These are phyloP conservation scores for Vaccinium vitisidaea DNA, from an alignment of 148 eudicot species.

Conservation along the genomic window DNA sequence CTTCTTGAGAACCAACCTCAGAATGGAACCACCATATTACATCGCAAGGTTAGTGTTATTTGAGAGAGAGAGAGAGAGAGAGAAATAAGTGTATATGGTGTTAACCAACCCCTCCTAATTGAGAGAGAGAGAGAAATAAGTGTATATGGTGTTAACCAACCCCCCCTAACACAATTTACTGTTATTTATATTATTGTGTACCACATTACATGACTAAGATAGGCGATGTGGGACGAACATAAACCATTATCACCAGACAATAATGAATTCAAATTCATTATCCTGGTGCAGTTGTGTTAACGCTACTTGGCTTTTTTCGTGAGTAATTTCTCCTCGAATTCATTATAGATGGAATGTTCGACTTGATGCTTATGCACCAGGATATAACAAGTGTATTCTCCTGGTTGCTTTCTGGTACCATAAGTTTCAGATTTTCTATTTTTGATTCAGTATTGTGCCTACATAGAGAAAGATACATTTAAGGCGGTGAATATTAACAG, in stretches of 20 bases:
- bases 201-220: too few species aligned
- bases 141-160: too few species aligned
- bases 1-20: not conserved
- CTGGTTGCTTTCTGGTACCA: not conserved
- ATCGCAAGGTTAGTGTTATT: not conserved
- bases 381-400: not conserved
- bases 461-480: not conserved
- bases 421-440: not conserved
- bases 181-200: too few species aligned
- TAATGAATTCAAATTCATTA: too few species aligned
- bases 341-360: not conserved
- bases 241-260: too few species aligned
- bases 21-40: not conserved
- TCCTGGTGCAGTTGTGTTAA: not conserved
- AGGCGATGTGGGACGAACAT: too few species aligned
- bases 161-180: too few species aligned
- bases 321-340: not conserved
- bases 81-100: too few species aligned
- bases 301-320: not conserved
- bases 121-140: too few species aligned
- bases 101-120: too few species aligned
- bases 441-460: not conserved
- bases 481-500: not conserved
- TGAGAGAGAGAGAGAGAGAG: too few species aligned
- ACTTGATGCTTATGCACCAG: conserved; percentile 6